phyloP scores from a whole-genome alignment of 2,329 filamentous ascomycete genomes.

The Microdochium paspali region DNA sequence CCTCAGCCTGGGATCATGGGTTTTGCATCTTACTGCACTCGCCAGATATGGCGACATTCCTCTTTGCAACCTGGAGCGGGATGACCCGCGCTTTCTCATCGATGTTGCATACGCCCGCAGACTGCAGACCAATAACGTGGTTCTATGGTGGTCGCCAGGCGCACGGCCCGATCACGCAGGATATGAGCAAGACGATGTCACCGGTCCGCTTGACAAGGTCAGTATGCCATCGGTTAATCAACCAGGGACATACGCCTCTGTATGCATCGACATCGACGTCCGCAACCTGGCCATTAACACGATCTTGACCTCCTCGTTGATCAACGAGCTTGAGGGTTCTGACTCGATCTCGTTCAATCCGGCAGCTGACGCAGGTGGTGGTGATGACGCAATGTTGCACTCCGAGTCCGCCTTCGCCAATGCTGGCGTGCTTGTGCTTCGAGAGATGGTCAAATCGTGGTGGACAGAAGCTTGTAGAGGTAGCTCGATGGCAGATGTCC shows the following conservation, averaged over 20 bases:
- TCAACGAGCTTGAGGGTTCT: slow-evolving; percentile 89
- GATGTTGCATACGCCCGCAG: slow-evolving; percentile 90
- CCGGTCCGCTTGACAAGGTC: slow-evolving; percentile 73
- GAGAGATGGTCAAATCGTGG: slow-evolving; percentile 98
- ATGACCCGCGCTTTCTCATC: slow-evolving; percentile 90
- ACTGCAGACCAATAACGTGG: slow-evolving; percentile 82
- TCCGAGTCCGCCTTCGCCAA: slow-evolving; percentile 90
- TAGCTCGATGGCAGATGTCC: slow-evolving; percentile 90
- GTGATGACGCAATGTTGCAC: slow-evolving; percentile 62
- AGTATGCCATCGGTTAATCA: slow-evolving; percentile 92
- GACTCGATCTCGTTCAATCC: slow-evolving; percentile 83
- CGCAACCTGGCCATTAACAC: slow-evolving; percentile 97
- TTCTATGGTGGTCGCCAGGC: slow-evolving; percentile 91
- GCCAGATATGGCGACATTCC: slow-evolving; percentile 90
- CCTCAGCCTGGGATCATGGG: slow-evolving; percentile 85
- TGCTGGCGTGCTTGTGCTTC: slow-evolving; percentile 78
- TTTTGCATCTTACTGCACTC: slow-evolving; percentile 77
- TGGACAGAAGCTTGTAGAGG: slow-evolving; percentile 90
- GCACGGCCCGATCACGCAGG: slow-evolving; percentile 90
- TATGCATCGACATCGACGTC: slow-evolving; percentile 91
- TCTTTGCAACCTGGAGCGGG: slow-evolving; percentile 87
- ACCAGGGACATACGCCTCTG: slow-evolving; percentile 86
- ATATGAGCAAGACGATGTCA: slow-evolving; percentile 85
- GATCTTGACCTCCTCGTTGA: slow-evolving; percentile 88
- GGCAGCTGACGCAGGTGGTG: slow-evolving; percentile 50